phyloP scores from a whole-genome alignment of 176 grass and related monocot species.

The Coix lacrymajobi region DNA sequence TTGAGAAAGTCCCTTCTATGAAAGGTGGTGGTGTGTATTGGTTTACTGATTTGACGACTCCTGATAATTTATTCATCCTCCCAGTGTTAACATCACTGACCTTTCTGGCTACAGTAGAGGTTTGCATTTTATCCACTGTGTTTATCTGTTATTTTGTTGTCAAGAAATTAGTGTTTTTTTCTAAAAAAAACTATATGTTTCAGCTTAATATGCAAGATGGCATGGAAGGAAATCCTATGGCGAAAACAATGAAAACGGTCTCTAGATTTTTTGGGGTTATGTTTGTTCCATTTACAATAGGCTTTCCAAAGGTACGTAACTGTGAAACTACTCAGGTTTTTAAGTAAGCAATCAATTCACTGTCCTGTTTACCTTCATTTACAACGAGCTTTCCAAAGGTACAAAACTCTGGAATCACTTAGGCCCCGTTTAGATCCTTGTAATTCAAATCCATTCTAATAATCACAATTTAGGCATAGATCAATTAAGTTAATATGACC shows the following conservation, averaged over 20 bases:
- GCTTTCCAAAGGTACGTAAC: constrained; percentile 78
- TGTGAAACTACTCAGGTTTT: constrained; percentile 2
- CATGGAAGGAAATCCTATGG: constrained; percentile 88
- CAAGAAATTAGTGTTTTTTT: background rate
- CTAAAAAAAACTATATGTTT: background rate
- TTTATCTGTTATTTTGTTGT: background rate
- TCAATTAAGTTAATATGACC: no score
- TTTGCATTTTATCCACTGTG: constrained; percentile 20
- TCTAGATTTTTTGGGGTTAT: constrained; percentile 65
- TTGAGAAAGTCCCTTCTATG: constrained; percentile 89
- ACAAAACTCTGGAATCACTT: constrained; percentile 1
- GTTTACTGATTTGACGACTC: constrained; percentile 98
- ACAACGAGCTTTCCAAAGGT: constrained; percentile 65
- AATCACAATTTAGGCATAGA: no score
- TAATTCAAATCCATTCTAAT: no score
- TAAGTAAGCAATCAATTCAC: constrained; percentile 20
- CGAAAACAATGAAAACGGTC: constrained; percentile 62
- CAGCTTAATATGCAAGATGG: constrained; percentile 96
- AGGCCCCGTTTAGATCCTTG: no score
- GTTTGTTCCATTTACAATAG: constrained; percentile 61
- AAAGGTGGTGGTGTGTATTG: constrained; percentile 90
- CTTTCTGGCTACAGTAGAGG: constrained; percentile 81
- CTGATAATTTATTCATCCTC: constrained; percentile 59
- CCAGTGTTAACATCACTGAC: constrained; percentile 69
- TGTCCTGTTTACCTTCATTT: constrained; percentile 54